phyloP scores from a whole-genome alignment of 306 rosid species.

The Ziziphus jujuba region DNA sequence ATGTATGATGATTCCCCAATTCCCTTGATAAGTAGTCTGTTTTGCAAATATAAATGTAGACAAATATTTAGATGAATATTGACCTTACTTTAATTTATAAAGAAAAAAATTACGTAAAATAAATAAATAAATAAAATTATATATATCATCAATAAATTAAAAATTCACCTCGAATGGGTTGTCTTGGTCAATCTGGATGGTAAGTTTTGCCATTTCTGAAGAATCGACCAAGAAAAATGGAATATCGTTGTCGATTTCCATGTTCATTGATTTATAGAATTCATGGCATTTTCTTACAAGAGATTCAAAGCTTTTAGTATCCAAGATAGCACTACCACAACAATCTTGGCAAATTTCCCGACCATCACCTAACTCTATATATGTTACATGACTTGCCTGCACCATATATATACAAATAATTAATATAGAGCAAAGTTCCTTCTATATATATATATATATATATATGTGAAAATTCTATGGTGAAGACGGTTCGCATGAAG shows the following conservation, averaged over 20 bases:
- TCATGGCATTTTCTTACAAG: background rate
- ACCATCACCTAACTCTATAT: conserved; percentile 7
- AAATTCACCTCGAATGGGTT: too few species aligned
- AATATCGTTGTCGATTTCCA: background rate
- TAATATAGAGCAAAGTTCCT: too few species aligned
- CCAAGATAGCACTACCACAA: background rate
- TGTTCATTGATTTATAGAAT: background rate
- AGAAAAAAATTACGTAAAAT: too few species aligned
- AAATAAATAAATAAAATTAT: background rate
- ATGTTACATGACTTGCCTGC: background rate
- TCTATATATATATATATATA: too few species aligned
- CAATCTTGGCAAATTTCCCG: conserved; percentile 3
- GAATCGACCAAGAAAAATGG: conserved; percentile 9
- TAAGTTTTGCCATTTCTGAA: background rate
- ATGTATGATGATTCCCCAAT: background rate
- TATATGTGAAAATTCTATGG: too few species aligned
- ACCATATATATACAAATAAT: too few species aligned
- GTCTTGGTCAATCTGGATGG: too few species aligned
- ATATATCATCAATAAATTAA: too few species aligned
- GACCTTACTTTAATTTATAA: too few species aligned
- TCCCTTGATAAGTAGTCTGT: background rate
- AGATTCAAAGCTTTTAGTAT: background rate
- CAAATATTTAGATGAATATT: too few species aligned
- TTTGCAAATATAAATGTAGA: too few species aligned
- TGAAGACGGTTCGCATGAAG: too few species aligned